phyloP scores from a whole-genome alignment of 768 basidiomycete genomes.

The Boletus sp. region DNA sequence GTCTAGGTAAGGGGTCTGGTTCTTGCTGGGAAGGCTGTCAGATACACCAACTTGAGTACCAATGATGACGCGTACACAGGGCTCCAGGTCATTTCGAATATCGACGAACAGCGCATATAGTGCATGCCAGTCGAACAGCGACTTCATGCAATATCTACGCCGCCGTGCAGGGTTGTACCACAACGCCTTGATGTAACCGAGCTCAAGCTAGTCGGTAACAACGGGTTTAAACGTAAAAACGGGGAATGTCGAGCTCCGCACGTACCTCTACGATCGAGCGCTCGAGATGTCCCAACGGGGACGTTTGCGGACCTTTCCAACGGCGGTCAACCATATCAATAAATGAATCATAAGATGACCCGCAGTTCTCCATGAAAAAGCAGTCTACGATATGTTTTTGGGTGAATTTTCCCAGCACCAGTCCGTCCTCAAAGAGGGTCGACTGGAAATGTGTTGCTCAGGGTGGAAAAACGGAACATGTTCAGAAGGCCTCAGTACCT shows the following conservation, averaged over 20 bases:
- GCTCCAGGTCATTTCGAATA: conserved; percentile 19
- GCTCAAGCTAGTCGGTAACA: conserved; percentile 45
- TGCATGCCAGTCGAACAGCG: conserved; percentile 63
- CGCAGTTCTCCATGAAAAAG: conserved; percentile 64
- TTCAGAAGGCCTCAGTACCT: conserved; percentile 41
- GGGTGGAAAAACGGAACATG: not conserved
- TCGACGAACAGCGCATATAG: conserved; percentile 49
- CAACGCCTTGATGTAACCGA: conserved; percentile 54
- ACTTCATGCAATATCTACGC: conserved; percentile 62
- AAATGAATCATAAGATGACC: conserved; percentile 50
- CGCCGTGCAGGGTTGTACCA: conserved; percentile 72
- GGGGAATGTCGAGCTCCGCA: not conserved
- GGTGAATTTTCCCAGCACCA: conserved; percentile 51
- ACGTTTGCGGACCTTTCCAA: conserved; percentile 37
- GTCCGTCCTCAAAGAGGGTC: conserved; percentile 52
- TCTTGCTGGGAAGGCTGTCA: conserved; percentile 19
- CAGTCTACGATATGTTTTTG: conserved; percentile 57
- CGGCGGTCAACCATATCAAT: conserved; percentile 36
- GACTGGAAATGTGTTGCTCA: conserved; percentile 39
- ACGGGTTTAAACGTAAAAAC: not conserved
- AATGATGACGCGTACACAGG: conserved; percentile 10
- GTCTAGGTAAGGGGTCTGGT: conserved; percentile 27
- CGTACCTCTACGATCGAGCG: conserved; percentile 38
- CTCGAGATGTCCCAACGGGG: conserved; percentile 43
- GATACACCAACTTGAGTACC: not conserved